Conservation (phyloP, 768 basidiomycete species). For the Suillus cothurnatus region DNA sequence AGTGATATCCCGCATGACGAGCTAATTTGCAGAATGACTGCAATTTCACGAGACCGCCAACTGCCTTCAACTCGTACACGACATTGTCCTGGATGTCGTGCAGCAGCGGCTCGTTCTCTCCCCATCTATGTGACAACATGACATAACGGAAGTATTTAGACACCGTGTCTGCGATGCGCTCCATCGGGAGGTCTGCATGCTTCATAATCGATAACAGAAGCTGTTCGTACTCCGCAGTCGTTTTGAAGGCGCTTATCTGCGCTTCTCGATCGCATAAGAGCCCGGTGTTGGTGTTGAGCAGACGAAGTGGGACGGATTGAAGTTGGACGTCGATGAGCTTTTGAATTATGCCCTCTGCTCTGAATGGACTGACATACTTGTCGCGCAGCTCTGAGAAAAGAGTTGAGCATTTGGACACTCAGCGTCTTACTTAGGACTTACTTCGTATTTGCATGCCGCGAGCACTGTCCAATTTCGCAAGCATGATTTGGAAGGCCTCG, state of each 20-base stretch:
- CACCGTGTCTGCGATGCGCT: neutral
- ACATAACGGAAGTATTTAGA: neutral
- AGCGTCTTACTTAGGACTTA: neutral
- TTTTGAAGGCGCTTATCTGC: neutral
- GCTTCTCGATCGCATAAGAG: neutral
- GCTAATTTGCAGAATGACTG: neutral
- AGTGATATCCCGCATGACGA: neutral
- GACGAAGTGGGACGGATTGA: neutral
- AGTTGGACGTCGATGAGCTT: too few species aligned
- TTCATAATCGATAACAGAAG: neutral
- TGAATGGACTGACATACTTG: neutral
- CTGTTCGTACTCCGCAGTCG: neutral
- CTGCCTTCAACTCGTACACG: neutral
- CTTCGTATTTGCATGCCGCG: neutral
- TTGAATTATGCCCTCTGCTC: neutral
- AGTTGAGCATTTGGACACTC: too few species aligned
- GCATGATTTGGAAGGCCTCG: neutral
- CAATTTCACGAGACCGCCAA: neutral
- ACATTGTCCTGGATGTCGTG: neutral
- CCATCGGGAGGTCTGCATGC: neutral
- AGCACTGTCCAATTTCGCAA: neutral
- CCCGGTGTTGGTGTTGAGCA: neutral
- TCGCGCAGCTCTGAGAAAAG: neutral
- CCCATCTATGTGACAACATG: neutral
- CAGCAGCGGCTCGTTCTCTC: neutral